Evolutionary conservation across 331 rosid genomes (phyloP), one percentile per base, ranked within the genome.

Genomic region (Acacia pycnantha): DNA sequence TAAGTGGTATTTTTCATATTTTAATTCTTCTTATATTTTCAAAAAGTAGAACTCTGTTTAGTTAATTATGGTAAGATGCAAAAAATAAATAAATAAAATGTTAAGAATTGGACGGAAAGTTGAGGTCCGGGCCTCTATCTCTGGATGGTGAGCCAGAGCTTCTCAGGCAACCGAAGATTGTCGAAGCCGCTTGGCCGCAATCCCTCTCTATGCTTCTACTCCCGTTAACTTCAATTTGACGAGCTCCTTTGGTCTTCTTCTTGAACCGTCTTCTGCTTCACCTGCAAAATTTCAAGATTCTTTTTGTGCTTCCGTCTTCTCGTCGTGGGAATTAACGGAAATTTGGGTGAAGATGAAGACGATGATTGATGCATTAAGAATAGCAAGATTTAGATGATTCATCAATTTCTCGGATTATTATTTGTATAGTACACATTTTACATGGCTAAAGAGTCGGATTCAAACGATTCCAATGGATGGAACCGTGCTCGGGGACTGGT

Each of bases 401-500:
- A 2, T 61, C 37, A 54, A 19, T 54, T 11, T 50, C 74, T 26
- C 24, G 21, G 56, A 19, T 46, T 58, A 14, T 13, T 24, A 27
- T 73, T 66, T 16, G 53, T 22, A 29, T 9, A 11, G 27, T 22
- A 50, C 56, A 48, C 24, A 43, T 26, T 11, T 2, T 35, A 37
- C 54, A 90, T 92, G 97, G 87, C 83, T 47, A 82, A 71, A 29
- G 93, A 80, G 74, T 74, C 92, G 72, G 94, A 91, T 44, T 82
- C 90, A 50, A 70, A 84, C 16, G 54, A 66, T 58, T 84, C 89
- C 15, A 81, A 84, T 54, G 94, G 94, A 46, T 90, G 94, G 94
- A 68, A 89, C 85, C 78, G 89, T 87, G 92, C 88, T 48, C 89
- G 91, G 29, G 98, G 99, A 6, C 76, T 94, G 69, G 91, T 91